Evolutionary conservation across 1,139 yeast species (phyloP), one percentile per base, ranked within the genome.

Genomic region (Sugiyamaella grinbergsii): DNA sequence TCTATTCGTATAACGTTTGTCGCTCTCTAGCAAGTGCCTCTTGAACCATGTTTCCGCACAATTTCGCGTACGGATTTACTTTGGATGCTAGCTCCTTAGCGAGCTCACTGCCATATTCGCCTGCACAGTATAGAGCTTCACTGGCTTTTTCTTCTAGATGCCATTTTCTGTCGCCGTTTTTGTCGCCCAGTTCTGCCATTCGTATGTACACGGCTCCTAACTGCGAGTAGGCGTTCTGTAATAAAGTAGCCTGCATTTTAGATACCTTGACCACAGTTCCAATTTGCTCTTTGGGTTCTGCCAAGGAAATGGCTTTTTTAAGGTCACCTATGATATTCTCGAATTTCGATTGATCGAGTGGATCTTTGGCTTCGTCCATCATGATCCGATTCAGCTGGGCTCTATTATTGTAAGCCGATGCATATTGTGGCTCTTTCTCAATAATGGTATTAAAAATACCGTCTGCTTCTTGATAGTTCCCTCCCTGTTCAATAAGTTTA

Each of bases 371-470:
- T 10, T 47, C 24, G 18, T 39, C 38, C 20, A 34, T 16, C 6
- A 50, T 29, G 5, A 50, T 34, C 13, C 69, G 57, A 4, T 51
- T 45, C 26, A 65, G 44, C 53, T 67, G 71, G 2, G 70, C 71
- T 2, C 68, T 58, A 51, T 68, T 68, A 54, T 64, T 66, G 55
- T 68, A 67, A 4, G 64, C 70, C 2, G 69, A 61, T 2, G 71
- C 69, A 39, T 67, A 65, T 4, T 46, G 18, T n/a, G 71, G 70
- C 18, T 60, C 52, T 23, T 42, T 39, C 3, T 13, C 37, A 11
- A 68, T 55, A 23, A 68, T 51, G 2, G 22, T 47, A 42, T 58
- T 47, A 36, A 68, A 52, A 2, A 62, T 28, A 8, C 32, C 56
- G 24, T 54, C n/a, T 0, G 66, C 65, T 8, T 20, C 29, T 8